Conservation (phyloP, 345 rosid species). For the Odontarrhena argentea region DNA sequence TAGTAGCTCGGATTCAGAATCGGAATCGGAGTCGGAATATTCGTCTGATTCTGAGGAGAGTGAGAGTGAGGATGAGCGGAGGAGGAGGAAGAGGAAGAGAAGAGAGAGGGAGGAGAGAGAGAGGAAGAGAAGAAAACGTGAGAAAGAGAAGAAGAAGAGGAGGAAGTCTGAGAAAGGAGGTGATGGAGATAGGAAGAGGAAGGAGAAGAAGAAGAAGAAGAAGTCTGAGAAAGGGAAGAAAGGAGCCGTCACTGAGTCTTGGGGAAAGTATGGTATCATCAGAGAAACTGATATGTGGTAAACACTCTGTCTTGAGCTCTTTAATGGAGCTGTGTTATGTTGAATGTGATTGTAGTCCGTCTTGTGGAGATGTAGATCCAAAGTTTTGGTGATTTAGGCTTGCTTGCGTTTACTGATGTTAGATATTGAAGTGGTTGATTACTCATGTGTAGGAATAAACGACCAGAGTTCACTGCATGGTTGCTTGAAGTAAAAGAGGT, state of each 20-base stretch:
- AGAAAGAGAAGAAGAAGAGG: constrained; percentile 38
- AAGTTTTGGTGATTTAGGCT: background rate
- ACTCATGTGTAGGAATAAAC: constrained; percentile 67
- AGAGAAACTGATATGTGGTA: constrained; percentile 99
- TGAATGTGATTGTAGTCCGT: background rate
- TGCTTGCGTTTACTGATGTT: background rate
- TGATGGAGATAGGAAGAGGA: constrained; percentile 36
- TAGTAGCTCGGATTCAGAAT: constrained; percentile 43
- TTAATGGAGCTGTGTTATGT: background rate
- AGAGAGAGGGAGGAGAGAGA: constrained; percentile 38
- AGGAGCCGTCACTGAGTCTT: constrained; percentile 85
- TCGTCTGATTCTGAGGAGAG: constrained; percentile 51
- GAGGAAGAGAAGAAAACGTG: constrained; percentile 32
- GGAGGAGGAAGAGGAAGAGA: constrained; percentile 49
- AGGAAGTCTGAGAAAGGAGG: constrained; percentile 21
- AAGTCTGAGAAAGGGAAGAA: constrained; percentile 60
- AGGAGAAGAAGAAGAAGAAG: constrained; percentile 51
- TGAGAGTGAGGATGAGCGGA: constrained; percentile 43
- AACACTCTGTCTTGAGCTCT: background rate
- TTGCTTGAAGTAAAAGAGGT: constrained; percentile 92
- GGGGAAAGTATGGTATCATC: constrained; percentile 94
- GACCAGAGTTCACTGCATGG: constrained; percentile 99
- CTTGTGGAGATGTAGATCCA: background rate
- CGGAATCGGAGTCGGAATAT: constrained; percentile 47
- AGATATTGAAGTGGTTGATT: constrained; percentile 13